Base-by-base conservation (phyloP, 75 land plant genomes). In the Sequoia sempervirens region DNA sequence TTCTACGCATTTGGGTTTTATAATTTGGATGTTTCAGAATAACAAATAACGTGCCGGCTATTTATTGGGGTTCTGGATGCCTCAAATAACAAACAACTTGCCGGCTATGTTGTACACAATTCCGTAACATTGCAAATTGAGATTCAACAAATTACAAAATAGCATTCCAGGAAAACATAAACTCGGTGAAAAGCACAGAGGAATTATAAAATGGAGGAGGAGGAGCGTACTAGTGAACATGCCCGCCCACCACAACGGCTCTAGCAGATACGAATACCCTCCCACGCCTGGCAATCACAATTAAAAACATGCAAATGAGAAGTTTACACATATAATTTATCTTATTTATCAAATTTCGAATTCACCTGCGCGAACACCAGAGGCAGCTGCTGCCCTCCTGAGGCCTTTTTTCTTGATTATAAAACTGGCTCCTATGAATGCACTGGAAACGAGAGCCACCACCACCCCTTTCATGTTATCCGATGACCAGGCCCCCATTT, bases 221-320 rank as follows among this genome's bases (percentile, higher is more conserved):
- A 75, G 13, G 52, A 56, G 32, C 94, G 84, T 88, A 95, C 97
- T 95, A 64, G 89, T 91, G 13, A 95, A 74, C 97, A 95, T 93
- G 82, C 97, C 97, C 37, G 89, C 86, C 97, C 97, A 95, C 97
- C 96, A 95, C 79, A 95, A 90, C 36, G 97, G 97, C 88, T 95
- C 91, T 10, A 84, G 61, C 23, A 95, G 82, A 87, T 95, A 95
- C 64, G 93, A 88, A 80, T 94, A 92, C 34, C 97, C 97, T 46
- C 97, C 97, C 81, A 87, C 89, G 75, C 97, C 97, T 95, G 89
- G 10, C 38, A 34, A 13, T 32, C 78, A 75, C 17, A 34, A 34
- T 32, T 12, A 75, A 4, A 17, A 0, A 75, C 34, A 37, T 17
- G 1, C 34, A 37, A 3, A 30, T 34, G 5, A 34, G 23, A 26